Percentiles rank a stretch among this genome's conserved stretches.
phyloP scores from a whole-genome alignment of 2,329 filamentous ascomycete species.

The Sarocladium kiliense region DNA sequence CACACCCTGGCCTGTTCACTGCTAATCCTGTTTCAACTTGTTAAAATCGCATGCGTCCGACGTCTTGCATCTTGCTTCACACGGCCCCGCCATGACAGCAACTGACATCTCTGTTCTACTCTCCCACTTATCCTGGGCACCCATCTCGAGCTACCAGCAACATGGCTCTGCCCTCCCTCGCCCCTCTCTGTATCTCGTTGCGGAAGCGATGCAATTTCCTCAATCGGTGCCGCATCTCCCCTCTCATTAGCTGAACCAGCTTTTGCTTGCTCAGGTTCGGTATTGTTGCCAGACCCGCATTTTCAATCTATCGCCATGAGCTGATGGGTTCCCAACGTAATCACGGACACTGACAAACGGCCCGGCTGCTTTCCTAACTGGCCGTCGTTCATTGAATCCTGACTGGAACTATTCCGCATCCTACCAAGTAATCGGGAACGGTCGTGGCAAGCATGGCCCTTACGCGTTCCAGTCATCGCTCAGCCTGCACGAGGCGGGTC shows the following conservation, averaged over 20 bases:
- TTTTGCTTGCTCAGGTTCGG: constrained; percentile 5
- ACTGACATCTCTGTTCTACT: neutral
- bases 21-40: neutral
- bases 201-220: constrained; percentile 1
- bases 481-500: neutral
- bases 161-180: neutral
- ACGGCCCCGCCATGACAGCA: neutral
- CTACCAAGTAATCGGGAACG: neutral
- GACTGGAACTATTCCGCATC: neutral
- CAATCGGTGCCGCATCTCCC: constrained; percentile 5
- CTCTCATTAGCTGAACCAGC: constrained; percentile 8
- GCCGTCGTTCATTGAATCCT: too few species aligned
- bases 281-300: constrained; percentile 8
- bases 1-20: too few species aligned
- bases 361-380: neutral
- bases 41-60: neutral
- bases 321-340: neutral
- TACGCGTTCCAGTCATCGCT: neutral
- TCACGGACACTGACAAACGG: neutral
- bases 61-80: too few species aligned
- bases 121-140: neutral
- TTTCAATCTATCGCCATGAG: constrained; percentile 7
- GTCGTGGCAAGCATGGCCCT: too few species aligned
- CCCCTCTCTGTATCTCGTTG: neutral
- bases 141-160: neutral